Percentiles rank a stretch among this genome's conserved stretches.
Conservation (phyloP, 2,329 filamentous ascomycete species). For the Domatiomyces globalis region DNA sequence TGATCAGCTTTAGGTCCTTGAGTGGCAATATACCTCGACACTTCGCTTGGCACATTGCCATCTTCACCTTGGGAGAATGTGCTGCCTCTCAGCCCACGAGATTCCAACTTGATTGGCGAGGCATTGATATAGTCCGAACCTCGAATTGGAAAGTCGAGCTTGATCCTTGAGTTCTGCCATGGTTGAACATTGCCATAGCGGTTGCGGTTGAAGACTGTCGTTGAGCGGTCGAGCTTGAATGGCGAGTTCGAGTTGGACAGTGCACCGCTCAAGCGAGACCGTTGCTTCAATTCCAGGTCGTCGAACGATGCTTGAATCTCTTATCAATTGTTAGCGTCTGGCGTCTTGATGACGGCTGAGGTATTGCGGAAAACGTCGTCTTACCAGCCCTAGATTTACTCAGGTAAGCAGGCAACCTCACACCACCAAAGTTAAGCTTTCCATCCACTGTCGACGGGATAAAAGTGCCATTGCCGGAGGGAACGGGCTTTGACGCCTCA, state of each 20-base stretch:
- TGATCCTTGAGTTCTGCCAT: slow-evolving; percentile 74
- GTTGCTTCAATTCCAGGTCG: slow-evolving; percentile 47
- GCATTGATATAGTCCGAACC: slow-evolving; percentile 71
- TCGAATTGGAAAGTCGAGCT: slow-evolving; percentile 60
- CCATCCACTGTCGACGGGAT: slow-evolving; percentile 4
- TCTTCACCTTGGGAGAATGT: not conserved
- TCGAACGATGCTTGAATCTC: slow-evolving; percentile 47
- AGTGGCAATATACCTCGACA: slow-evolving; percentile 68
- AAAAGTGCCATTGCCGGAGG: slow-evolving; percentile 4
- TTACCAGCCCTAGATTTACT: slow-evolving; percentile 15
- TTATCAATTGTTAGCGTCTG: slow-evolving; percentile 25
- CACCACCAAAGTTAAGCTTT: slow-evolving; percentile 2
- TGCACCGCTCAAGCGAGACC: slow-evolving; percentile 38
- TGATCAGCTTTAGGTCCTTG: slow-evolving; percentile 62
- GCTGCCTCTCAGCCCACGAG: slow-evolving; percentile 25
- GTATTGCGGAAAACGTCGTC: not conserved
- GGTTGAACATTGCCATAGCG: slow-evolving; percentile 83
- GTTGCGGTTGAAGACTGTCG: slow-evolving; percentile 51
- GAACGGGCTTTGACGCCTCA: slow-evolving; percentile 1
- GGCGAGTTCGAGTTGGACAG: slow-evolving; percentile 33
- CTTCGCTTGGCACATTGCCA: slow-evolving; percentile 15
- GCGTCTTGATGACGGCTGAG: slow-evolving; percentile 1
- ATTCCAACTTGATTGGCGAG: slow-evolving; percentile 51
- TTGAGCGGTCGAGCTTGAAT: slow-evolving; percentile 45
- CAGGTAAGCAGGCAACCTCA: slow-evolving; percentile 16